These are phyloP conservation scores for Dichotomopilus funicola DNA, from an alignment of 2,329 filamentous ascomycete species.

Conservation along the genomic window DNA sequence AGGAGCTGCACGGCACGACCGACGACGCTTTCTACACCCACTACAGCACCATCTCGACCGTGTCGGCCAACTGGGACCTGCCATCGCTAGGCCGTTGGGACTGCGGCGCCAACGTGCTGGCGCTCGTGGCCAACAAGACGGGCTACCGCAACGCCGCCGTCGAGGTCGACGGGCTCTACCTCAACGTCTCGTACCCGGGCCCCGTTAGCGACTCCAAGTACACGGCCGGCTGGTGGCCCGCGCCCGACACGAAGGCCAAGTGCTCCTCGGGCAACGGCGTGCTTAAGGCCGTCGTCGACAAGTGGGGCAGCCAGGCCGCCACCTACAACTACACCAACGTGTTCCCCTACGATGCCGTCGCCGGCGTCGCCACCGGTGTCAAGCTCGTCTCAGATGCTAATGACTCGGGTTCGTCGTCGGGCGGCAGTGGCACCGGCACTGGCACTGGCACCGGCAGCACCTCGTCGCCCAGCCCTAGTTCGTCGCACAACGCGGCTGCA, in stretches of 20 bases:
- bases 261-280: slow-evolving; percentile 17
- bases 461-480: not conserved
- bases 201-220: slow-evolving; percentile 15
- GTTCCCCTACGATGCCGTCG: slow-evolving; percentile 39
- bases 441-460: not conserved
- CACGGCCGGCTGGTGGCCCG: slow-evolving; percentile 25
- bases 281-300: slow-evolving; percentile 7
- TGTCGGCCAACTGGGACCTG: slow-evolving; percentile 63
- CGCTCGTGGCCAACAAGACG: slow-evolving; percentile 53
- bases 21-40: slow-evolving; percentile 68
- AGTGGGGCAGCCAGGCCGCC: slow-evolving; percentile 12
- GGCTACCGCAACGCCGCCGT: slow-evolving; percentile 27
- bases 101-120: slow-evolving; percentile 64
- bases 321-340: slow-evolving; percentile 20
- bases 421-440: not conserved
- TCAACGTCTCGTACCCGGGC: slow-evolving; percentile 14
- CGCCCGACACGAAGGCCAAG: slow-evolving; percentile 12
- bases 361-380: slow-evolving; percentile 33
- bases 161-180: not conserved
- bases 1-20: slow-evolving; percentile 56
- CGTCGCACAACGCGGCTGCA: not conserved
- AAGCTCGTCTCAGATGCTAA: slow-evolving; percentile 5
- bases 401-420: not conserved
- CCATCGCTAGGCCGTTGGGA: slow-evolving; percentile 66
- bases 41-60: slow-evolving; percentile 62